phyloP scores from a whole-genome alignment of 2,329 filamentous ascomycete species.

The Aspergillaceae sp. region DNA sequence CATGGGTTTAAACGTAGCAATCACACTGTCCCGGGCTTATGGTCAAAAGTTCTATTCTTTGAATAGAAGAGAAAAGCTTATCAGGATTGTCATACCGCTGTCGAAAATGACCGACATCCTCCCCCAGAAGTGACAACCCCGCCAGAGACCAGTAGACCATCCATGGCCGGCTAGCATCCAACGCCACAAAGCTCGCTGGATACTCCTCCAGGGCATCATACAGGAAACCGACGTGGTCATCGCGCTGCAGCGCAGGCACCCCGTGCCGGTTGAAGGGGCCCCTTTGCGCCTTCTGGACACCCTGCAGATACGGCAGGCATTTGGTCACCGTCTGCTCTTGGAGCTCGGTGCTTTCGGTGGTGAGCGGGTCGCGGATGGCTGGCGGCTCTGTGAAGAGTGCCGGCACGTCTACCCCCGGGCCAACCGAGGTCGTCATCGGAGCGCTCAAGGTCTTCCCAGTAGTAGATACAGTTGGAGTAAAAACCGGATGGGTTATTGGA shows the following conservation, averaged over 20 bases:
- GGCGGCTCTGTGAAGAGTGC: slow-evolving; percentile 42
- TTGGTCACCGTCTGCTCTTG: slow-evolving; percentile 62
- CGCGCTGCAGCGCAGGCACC: slow-evolving; percentile 63
- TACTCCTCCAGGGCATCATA: slow-evolving; percentile 49
- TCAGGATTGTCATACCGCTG: slow-evolving; percentile 43
- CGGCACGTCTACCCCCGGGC: slow-evolving; percentile 23
- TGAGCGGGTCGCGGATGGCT: slow-evolving; percentile 55
- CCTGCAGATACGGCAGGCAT: slow-evolving; percentile 59
- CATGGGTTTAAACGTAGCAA: slow-evolving; percentile 67
- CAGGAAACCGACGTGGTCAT: slow-evolving; percentile 43
- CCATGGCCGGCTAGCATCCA: slow-evolving; percentile 89
- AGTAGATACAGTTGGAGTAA: too few relatives aligned
- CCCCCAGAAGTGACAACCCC: slow-evolving; percentile 65
- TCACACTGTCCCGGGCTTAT: slow-evolving; percentile 38
- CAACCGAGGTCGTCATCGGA: slow-evolving; percentile 2
- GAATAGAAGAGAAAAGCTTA: background rate
- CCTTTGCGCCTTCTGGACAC: slow-evolving; percentile 41
- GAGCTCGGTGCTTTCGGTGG: slow-evolving; percentile 57
- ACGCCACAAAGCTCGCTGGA: slow-evolving; percentile 59
- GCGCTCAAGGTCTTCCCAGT: background rate
- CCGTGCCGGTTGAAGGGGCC: slow-evolving; percentile 59
- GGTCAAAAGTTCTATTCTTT: background rate
- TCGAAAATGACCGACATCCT: slow-evolving; percentile 60
- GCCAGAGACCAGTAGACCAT: slow-evolving; percentile 86
- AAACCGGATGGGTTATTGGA: too few relatives aligned